Base-by-base conservation (phyloP, 2,329 filamentous ascomycete species). In the Fusarium guadeloupense region DNA sequence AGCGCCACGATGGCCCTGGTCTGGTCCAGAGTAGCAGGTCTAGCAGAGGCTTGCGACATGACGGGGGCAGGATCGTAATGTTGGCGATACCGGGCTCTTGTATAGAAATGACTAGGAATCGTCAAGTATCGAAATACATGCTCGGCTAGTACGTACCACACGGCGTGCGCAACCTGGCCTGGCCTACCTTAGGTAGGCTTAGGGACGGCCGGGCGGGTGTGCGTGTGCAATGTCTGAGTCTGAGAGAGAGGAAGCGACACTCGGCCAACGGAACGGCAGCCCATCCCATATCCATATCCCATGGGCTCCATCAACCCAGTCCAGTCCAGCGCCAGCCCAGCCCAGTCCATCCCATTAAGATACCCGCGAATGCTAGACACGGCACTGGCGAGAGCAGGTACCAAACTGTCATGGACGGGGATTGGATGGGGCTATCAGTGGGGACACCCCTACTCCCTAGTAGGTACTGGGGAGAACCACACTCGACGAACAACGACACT, bases 1-100 rank as follows among this genome's bases (percentile, higher is more conserved):
- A 49, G 63, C 68, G 68, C 68, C 68, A 70, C 68, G 59, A 64
- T 52, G 53, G 62, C 67, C 68, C 66, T 67, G 56, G 67, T 59
- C 63, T 64, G 67, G 55, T 59, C 39, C 35, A 17, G 40, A 41
- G 21, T 34, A 34, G 64, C 46, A 63, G 51, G 55, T 62, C 50
- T 52, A 65, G 46, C 28, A 64, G 47, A 62, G 51, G 60, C 61
- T 56, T 40, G 51, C 56, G 51, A 57, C 61, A 56, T 64, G 41
- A 28, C 33, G 45, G 41, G 40, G 39, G 48, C 43, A 62, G 35
- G 31, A 50, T 60, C 60, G 49, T 46, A 28, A 59, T 55, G 44
- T 45, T 39, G 30, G 37, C 42, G 54, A 30, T 63, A 63, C 60
- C 59, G 8, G 37, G 23, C 23, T 54, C 4, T 44, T 60, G 49